Evolutionary conservation across 2,329 filamentous ascomycete genomes (phyloP), one percentile per base, ranked within the genome.

Genomic region (Fusarium robinianum): DNA sequence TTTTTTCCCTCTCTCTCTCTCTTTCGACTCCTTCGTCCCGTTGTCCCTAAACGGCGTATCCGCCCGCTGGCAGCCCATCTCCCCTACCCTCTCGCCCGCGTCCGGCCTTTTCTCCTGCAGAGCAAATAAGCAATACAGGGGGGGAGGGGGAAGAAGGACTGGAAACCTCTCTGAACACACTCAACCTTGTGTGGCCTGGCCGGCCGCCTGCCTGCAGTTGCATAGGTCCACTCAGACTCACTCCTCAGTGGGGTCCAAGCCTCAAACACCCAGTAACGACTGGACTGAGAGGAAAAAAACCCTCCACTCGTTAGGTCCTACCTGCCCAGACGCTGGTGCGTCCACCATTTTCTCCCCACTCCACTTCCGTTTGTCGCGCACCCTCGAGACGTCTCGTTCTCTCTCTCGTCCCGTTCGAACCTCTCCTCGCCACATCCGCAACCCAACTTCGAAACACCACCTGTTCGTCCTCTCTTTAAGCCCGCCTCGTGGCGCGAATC

Each of bases 351-450:
- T 11, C 17, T 14, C 19, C 12, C 21, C 21, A 19, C 21, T 19
- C 32, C 14, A 10, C 32, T 24, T 14, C 15, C 22, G 24, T 36
- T 32, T 24, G 31, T 38, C 49, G 44, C 38, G 45, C 42, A 46
- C 47, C 30, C 24, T 43, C n/a, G n/a, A n/a, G n/a, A n/a, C 19
- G 32, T 34, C 34, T 31, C 35, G 22, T 31, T 25, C 25, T 36
- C 26, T 22, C 24, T 24, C 30, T 24, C 31, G 39, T 21, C 39
- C 41, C 34, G 23, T 31, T 43, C 34, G 22, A 41, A n/a, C 46
- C 26, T 47, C 38, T 43, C 38, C 47, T 55, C 35, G 39, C 33
- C 43, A n/a, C 54, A 57, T 52, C 50, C 35, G 36, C 53, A 39
- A 27, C 15, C 21, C 38, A 34, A 47, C 37, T 38, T 41, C 39